Percentiles rank a stretch among this genome's conserved stretches.
Conservation (phyloP, 1,139 yeast genomes). For the Zygoascus sp. region DNA sequence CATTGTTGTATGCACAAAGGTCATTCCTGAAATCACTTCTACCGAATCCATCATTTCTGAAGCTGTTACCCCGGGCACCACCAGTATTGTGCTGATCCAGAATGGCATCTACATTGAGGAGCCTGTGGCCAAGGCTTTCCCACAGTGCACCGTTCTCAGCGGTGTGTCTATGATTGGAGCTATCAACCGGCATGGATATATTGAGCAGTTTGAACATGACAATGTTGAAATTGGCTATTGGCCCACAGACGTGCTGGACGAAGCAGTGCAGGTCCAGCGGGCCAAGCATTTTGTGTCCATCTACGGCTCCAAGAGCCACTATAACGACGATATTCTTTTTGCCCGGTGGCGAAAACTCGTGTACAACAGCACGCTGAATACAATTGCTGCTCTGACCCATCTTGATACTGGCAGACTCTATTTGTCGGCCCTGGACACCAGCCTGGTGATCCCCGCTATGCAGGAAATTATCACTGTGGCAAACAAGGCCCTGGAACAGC, state of each 20-base stretch:
- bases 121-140: conserved; percentile 54
- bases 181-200: conserved; percentile 49
- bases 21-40: conserved; percentile 60
- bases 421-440: conserved; percentile 47
- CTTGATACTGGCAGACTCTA: conserved; percentile 57
- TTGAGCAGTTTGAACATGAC: conserved; percentile 51
- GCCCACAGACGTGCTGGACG: conserved; percentile 18
- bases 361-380: conserved; percentile 64
- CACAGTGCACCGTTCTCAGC: conserved; percentile 54
- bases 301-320: conserved; percentile 41
- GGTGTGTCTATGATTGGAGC: conserved; percentile 71
- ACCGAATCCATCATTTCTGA: conserved; percentile 58
- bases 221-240: conserved; percentile 51
- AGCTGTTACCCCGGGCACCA: conserved; percentile 45
- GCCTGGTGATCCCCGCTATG: conserved; percentile 53
- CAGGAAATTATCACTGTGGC: conserved; percentile 59
- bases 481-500: conserved; percentile 44
- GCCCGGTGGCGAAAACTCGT: conserved; percentile 67
- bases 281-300: conserved; percentile 45
- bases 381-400: conserved; percentile 55
- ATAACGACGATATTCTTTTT: conserved; percentile 38
- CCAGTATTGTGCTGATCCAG: conserved; percentile 61
- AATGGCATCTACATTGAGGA: conserved; percentile 73
- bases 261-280: conserved; percentile 32
- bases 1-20: conserved; percentile 65